Evolutionary conservation across 768 basidiomycete species (phyloP), one percentile per base, ranked within the genome.

Genomic region (Leccinum boreale): DNA sequence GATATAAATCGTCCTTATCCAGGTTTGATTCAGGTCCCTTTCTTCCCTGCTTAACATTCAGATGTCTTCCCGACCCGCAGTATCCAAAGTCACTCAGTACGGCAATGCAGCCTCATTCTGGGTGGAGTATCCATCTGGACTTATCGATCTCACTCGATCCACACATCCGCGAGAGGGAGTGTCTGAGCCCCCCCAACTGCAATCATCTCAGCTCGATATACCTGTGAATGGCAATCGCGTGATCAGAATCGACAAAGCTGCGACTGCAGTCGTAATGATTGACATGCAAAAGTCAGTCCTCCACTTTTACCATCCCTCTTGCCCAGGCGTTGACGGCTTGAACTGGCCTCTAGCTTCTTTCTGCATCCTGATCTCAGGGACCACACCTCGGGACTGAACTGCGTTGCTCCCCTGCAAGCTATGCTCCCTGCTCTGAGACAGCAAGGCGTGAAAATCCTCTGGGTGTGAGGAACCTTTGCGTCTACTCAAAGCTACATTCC

Each of bases 271-370:
- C 54, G 80, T 87, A n/a, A 75, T 88, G 19, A 78, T 87, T 52
- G 87, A 87, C 64, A 88, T 89, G 87, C 87, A 88, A 67, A 89
- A 87, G 86, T 86, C 64, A 58, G 77, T 60, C n/a, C 17, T 36
- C 33, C n/a, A 24, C 48, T 49, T 29, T 7, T n/a, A 19, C 21
- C 31, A 9, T 46, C 15, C 26, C 21, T 28, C 7, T 28, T 62
- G 14, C 8, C n/a, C 47, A 14, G 29, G 54, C 48, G 53, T 60
- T 61, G 42, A 64, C 49, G 26, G 4, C 3, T 33, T 42, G 35
- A 4, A 4, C 29, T n/a, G 21, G n/a, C 8, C 29, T 19, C 31
- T 55, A 85, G 85, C 72, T 87, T 79, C 69, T 86, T 88, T 68
- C 74, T 88, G 31, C 85, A 88, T 65, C 82, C 84, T 8, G 81